phyloP scores from a whole-genome alignment of 1,139 yeast species.

The Tardiomyces digboiensis region DNA sequence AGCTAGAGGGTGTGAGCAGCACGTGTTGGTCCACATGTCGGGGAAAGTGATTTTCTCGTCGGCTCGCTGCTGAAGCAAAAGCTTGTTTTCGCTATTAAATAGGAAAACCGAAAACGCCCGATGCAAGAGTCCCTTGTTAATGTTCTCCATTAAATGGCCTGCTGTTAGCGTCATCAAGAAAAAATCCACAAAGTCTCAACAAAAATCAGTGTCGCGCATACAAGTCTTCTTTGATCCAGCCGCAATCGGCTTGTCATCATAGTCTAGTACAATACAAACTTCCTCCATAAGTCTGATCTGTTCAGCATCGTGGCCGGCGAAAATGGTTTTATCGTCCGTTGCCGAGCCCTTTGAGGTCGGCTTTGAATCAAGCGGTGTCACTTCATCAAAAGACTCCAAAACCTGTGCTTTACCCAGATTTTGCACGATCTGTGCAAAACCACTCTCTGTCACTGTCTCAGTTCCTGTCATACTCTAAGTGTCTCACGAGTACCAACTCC shows the following conservation, averaged over 20 bases:
- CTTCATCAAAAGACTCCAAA: conserved; percentile 49
- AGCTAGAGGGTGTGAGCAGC: conserved; percentile 98
- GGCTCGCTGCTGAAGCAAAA: conserved; percentile 90
- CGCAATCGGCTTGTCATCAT: conserved; percentile 79
- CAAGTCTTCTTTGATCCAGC: conserved; percentile 92
- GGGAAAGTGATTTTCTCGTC: conserved; percentile 96
- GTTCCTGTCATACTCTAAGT: conserved; percentile 2
- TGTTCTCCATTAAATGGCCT: conserved; percentile 75
- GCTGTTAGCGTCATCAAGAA: background rate
- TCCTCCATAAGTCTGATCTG: conserved; percentile 96
- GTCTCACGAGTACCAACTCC: too few relatives aligned
- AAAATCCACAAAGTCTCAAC: too few relatives aligned
- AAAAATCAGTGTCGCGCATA: conserved; percentile 4
- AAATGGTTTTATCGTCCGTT: conserved; percentile 28
- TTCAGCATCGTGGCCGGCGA: conserved; percentile 85
- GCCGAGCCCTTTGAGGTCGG: conserved; percentile 6
- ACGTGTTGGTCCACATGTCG: conserved; percentile 95
- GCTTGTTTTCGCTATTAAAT: conserved; percentile 66
- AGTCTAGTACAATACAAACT: conserved; percentile 87
- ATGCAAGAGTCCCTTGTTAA: conserved; percentile 76
- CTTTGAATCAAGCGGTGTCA: conserved; percentile 12
- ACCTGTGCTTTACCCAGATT: conserved; percentile 41
- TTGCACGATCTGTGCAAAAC: conserved; percentile 36
- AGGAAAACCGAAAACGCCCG: conserved; percentile 93
- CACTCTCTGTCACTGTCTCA: background rate